Percentiles rank a stretch among this genome's conserved stretches.
Evolutionary conservation across 768 basidiomycete genomes (phyloP).

Genomic region (Hygrophoropsis aurantiaca): DNA sequence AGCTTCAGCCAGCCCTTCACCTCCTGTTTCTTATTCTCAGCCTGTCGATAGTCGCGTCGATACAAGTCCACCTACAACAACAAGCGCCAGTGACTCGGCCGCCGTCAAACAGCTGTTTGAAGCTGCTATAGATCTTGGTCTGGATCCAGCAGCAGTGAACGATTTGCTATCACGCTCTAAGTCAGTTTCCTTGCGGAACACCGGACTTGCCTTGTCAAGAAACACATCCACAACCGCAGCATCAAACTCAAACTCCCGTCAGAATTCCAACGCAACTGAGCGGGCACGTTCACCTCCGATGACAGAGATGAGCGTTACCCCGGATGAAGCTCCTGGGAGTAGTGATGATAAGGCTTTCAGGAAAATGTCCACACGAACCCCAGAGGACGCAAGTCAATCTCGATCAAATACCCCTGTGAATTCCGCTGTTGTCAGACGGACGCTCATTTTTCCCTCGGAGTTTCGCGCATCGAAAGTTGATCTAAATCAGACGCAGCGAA

Average conservation of each 20-base stretch:
- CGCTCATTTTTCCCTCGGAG: slow-evolving; percentile 78
- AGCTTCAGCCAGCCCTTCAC: slow-evolving; percentile 26
- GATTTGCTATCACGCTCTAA: slow-evolving; percentile 72
- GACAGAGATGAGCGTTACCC: slow-evolving; percentile 24
- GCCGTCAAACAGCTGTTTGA: slow-evolving; percentile 74
- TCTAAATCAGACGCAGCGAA: slow-evolving; percentile 52
- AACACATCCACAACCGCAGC: slow-evolving; percentile 38
- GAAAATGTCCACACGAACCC: slow-evolving; percentile 22
- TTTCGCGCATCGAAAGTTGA: slow-evolving; percentile 57
- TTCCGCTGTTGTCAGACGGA: slow-evolving; percentile 67
- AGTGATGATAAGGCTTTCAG: slow-evolving; percentile 26
- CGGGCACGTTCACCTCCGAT: slow-evolving; percentile 14
- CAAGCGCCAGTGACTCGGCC: slow-evolving; percentile 38
- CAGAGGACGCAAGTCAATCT: slow-evolving; percentile 23
- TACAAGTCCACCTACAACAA: slow-evolving; percentile 22
- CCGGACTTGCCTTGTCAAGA: slow-evolving; percentile 46
- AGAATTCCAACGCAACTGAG: slow-evolving; percentile 8
- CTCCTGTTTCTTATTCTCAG: slow-evolving; percentile 9
- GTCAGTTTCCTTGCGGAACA: slow-evolving; percentile 57
- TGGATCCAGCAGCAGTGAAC: slow-evolving; percentile 70
- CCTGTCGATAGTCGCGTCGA: slow-evolving; percentile 20
- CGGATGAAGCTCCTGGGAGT: slow-evolving; percentile 31
- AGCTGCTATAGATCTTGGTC: slow-evolving; percentile 72
- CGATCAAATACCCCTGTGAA: slow-evolving; percentile 34
- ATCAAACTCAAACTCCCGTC: slow-evolving; percentile 23